Percentiles rank a stretch among this genome's conserved stretches.
phyloP scores from a whole-genome alignment of 2,329 filamentous ascomycete genomes.

The Claviceps pazoutovae region DNA sequence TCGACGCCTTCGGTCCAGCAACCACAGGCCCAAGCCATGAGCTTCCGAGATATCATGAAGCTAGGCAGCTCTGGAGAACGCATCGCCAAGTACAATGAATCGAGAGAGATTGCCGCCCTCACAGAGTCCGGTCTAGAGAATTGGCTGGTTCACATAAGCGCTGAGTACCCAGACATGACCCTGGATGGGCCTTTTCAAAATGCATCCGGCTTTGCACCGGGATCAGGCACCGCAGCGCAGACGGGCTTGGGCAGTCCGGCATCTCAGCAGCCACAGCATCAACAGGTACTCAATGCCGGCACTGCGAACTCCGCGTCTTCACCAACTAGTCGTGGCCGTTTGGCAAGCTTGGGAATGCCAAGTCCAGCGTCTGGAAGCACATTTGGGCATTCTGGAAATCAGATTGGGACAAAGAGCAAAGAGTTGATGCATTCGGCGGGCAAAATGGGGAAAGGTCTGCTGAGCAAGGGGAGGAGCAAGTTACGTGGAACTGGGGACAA shows the following conservation, averaged over 20 bases:
- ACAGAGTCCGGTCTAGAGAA: constrained; percentile 61
- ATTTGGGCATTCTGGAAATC: constrained; percentile 41
- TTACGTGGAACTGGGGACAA: constrained; percentile 64
- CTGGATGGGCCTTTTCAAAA: constrained; percentile 12
- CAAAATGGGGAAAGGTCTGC: constrained; percentile 78
- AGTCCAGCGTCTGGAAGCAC: constrained; percentile 28
- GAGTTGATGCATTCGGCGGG: constrained; percentile 77
- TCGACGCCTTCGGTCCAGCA: constrained; percentile 8
- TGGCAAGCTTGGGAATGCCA: constrained; percentile 21
- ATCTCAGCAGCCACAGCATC: constrained; percentile 37
- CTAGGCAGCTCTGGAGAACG: constrained; percentile 53
- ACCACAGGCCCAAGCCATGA: constrained; percentile 25
- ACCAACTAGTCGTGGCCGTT: constrained; percentile 22
- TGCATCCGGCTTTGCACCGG: constrained; percentile 8
- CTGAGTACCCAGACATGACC: constrained; percentile 28
- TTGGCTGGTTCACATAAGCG: constrained; percentile 37
- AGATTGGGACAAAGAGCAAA: constrained; percentile 74
- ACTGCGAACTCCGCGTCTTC: constrained; percentile 14
- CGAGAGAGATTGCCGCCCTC: constrained; percentile 53
- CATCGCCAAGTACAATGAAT: constrained; percentile 59
- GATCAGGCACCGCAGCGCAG: constrained; percentile 9
- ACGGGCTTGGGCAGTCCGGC: constrained; percentile 12
- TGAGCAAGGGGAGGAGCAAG: constrained; percentile 82
- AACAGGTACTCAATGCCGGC: constrained; percentile 39
- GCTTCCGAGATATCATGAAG: constrained; percentile 66